Base-by-base conservation (phyloP, 768 basidiomycete species). In the Kwoniella pini region DNA sequence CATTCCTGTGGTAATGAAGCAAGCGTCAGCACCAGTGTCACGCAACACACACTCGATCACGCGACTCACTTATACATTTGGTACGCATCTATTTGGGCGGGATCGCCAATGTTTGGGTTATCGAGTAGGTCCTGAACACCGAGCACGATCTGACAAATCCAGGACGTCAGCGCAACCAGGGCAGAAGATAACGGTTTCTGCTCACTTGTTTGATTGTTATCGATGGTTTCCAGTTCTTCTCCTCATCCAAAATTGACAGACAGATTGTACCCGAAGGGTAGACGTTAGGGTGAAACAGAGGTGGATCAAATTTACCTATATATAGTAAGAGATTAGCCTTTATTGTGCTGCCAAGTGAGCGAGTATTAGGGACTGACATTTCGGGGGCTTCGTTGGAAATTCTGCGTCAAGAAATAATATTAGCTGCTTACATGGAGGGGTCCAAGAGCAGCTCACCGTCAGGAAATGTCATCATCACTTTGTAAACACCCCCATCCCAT, bases 231-330 rank as follows among this genome's bases (percentile, higher is more conserved):
- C 96, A 99, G 1, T 88, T 88, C 78, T 99, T 98, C 80, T 99
- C 96, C 76, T 99, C 96, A 73, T 98, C 95, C 54, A 99, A 81
- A 73, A 99, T 99, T 11, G 94, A 97, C 27, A 99, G 82, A 78
- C 95, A 98, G 45, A 98, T 94, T 19, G 96, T 99, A 24, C 96
- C 96, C 28, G 95, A 98, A 0, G 96, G 96, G 76, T 97, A 99
- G 55, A 99, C 94, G 76, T 98, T 98, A 26, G 95, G 94, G 77
- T 99, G 95, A 82, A 97, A 97, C 49, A 98, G 82, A 33, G 95
- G 88, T 1, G 95, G 96, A 0, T 86, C 82, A 80, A 97, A 98
- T 87, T 98, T 98, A 82, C 94, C 94, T 96, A 75, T 6, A 28
- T 15, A 28, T 3, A 38, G 6, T 31, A 36, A n/a, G 2, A 4